These are phyloP conservation scores for Penicillium nucicola DNA, from an alignment of 495 filamentous ascomycete species.

Conservation along the genomic window DNA sequence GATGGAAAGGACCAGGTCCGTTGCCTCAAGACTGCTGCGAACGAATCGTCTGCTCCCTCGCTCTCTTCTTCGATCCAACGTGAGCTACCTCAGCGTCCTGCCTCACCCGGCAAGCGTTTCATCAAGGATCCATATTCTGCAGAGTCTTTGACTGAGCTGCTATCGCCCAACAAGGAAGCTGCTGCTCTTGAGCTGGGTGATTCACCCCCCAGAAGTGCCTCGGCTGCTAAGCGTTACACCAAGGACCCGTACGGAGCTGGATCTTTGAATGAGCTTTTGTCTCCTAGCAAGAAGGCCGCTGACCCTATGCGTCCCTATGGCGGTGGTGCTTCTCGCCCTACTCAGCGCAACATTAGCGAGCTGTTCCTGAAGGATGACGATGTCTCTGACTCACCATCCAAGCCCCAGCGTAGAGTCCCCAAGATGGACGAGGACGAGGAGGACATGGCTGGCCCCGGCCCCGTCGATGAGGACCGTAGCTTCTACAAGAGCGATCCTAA, in stretches of 20 bases:
- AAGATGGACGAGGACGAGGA: conserved; percentile 66
- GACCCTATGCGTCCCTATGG: conserved; percentile 32
- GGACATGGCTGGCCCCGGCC: background rate
- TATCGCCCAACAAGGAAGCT: conserved; percentile 34
- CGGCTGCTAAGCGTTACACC: conserved; percentile 19
- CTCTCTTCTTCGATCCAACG: conserved; percentile 6
- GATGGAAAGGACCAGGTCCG: conserved; percentile 82
- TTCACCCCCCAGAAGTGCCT: background rate
- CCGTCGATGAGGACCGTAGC: conserved; percentile 35
- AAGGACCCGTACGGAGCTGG: conserved; percentile 23
- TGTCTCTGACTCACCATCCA: conserved; percentile 46
- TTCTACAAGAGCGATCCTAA: conserved; percentile 60
- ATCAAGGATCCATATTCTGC: conserved; percentile 72
- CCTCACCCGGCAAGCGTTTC: conserved; percentile 46
- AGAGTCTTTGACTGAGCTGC: conserved; percentile 48
- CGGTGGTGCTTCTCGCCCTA: conserved; percentile 55
- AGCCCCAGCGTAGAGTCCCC: conserved; percentile 59
- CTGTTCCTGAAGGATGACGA: conserved; percentile 56
- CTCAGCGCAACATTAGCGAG: conserved; percentile 59
- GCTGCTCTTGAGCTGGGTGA: conserved; percentile 9
- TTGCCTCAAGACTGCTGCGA: conserved; percentile 55
- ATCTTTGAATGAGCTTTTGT: conserved; percentile 24
- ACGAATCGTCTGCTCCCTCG: conserved; percentile 14
- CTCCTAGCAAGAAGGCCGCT: conserved; percentile 18
- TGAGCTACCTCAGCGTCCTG: conserved; percentile 43